Percentiles rank a stretch among this genome's conserved stretches.
Conservation (phyloP, 2,329 filamentous ascomycete species). For the Penicillium sp. region DNA sequence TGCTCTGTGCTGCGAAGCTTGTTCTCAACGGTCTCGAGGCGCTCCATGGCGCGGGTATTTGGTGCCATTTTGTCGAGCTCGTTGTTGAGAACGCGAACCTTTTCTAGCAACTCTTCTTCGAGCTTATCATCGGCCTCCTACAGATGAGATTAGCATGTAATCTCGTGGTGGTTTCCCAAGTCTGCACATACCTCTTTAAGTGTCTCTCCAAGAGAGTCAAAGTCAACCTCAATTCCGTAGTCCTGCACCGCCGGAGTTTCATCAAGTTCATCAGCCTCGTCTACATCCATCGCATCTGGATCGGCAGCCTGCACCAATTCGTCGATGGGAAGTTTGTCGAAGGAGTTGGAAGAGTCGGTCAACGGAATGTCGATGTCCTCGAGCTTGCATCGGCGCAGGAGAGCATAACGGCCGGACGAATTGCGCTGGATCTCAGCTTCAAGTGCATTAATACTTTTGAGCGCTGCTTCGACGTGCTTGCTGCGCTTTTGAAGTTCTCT, state of each 20-base stretch:
- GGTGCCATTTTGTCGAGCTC: slow-evolving; percentile 94
- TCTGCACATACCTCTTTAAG: slow-evolving; percentile 66
- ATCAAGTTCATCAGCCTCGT: slow-evolving; percentile 57
- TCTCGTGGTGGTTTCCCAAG: no score
- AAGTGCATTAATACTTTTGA: slow-evolving; percentile 74
- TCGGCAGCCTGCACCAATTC: slow-evolving; percentile 73
- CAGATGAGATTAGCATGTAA: slow-evolving; percentile 7
- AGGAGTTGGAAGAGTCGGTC: slow-evolving; percentile 63
- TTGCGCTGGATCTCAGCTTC: slow-evolving; percentile 86
- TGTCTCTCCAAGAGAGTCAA: slow-evolving; percentile 76
- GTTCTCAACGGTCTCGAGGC: slow-evolving; percentile 79
- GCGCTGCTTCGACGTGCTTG: slow-evolving; percentile 74
- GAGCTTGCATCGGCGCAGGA: slow-evolving; percentile 86
- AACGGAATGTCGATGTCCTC: slow-evolving; percentile 90
- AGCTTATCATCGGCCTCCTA: slow-evolving; percentile 68
- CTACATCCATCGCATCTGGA: slow-evolving; percentile 88
- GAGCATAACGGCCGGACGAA: slow-evolving; percentile 76
- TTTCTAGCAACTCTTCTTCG: slow-evolving; percentile 75
- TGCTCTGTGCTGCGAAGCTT: slow-evolving; percentile 81
- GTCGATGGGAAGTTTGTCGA: slow-evolving; percentile 85
- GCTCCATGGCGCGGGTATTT: slow-evolving; percentile 93
- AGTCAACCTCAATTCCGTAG: slow-evolving; percentile 89
- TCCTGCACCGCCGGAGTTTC: slow-evolving; percentile 73
- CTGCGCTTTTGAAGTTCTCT: slow-evolving; percentile 78
- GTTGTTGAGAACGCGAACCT: slow-evolving; percentile 69